Percentiles rank a stretch among this genome's conserved stretches.
Evolutionary conservation across 768 basidiomycete genomes (phyloP).

Genomic region (Russula sp.): DNA sequence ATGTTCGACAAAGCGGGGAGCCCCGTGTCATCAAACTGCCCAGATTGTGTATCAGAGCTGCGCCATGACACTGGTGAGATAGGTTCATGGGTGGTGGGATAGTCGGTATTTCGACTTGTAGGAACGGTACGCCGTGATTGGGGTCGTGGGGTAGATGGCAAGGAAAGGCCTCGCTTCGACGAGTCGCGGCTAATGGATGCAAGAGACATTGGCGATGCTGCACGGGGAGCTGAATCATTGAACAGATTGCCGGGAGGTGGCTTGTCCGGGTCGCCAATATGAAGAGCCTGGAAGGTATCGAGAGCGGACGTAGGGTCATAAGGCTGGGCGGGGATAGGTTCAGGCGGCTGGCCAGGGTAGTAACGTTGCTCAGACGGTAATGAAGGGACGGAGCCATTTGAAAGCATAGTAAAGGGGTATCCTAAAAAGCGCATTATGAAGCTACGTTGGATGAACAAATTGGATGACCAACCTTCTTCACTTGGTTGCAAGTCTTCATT

Average conservation of each 20-base stretch:
- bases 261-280: slow-evolving; percentile 39
- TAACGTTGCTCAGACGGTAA: slow-evolving; percentile 13
- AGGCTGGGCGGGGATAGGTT: slow-evolving; percentile 15
- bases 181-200: slow-evolving; percentile 26
- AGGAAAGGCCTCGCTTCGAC: slow-evolving; percentile 23
- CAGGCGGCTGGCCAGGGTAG: background rate
- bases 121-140: slow-evolving; percentile 4
- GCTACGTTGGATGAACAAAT: background rate
- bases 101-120: slow-evolving; percentile 3
- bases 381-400: slow-evolving; percentile 18
- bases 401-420: slow-evolving; percentile 1
- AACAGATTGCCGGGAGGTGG: slow-evolving; percentile 28
- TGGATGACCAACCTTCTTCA: slow-evolving; percentile 10
- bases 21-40: slow-evolving; percentile 4
- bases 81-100: slow-evolving; percentile 8
- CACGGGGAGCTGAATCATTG: slow-evolving; percentile 47
- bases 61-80: background rate
- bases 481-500: background rate
- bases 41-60: slow-evolving; percentile 1
- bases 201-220: slow-evolving; percentile 53
- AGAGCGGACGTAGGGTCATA: slow-evolving; percentile 44
- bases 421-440: slow-evolving; percentile 9
- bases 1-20: background rate
- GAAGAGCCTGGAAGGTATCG: slow-evolving; percentile 50
- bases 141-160: slow-evolving; percentile 35